A percentile compares a stretch with the other conserved stretches of the same genome.
Conservation (phyloP, 164 flowering plant genomes). For the Stephania japonica region DNA sequence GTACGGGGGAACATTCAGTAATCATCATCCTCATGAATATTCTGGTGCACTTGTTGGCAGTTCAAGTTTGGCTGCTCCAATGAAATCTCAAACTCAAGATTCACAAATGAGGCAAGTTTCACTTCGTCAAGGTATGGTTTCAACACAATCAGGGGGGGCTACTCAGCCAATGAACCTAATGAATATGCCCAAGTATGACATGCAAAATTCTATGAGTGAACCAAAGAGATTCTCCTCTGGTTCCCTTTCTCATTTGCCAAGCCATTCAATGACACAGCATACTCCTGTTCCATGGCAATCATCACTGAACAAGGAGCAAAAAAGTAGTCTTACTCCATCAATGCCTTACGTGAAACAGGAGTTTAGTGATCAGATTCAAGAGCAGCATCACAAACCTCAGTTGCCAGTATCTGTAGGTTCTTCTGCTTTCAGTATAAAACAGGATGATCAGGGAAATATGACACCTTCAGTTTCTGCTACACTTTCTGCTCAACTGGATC, state of each 20-base stretch:
- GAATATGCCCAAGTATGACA: conserved; percentile 44
- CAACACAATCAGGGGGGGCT: conserved; percentile 39
- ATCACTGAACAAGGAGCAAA: conserved; percentile 39
- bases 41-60: conserved; percentile 43
- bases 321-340: conserved; percentile 29
- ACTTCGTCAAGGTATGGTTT: conserved; percentile 39
- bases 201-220: conserved; percentile 43
- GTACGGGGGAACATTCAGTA: conserved; percentile 49
- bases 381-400: conserved; percentile 49
- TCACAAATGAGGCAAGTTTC: conserved; percentile 52
- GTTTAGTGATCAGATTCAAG: conserved; percentile 50
- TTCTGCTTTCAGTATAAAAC: conserved; percentile 33
- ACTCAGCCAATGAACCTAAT: conserved; percentile 35
- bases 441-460: conserved; percentile 41
- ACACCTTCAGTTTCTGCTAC: conserved; percentile 34
- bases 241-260: conserved; percentile 39
- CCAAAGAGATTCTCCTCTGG: conserved; percentile 51
- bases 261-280: conserved; percentile 42
- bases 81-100: conserved; percentile 55
- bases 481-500: conserved; percentile 30
- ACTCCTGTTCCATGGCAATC: conserved; percentile 49
- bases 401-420: conserved; percentile 30
- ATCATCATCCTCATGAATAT: conserved; percentile 33
- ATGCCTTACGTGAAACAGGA: conserved; percentile 53
- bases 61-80: conserved; percentile 29